Evolutionary conservation across 2,329 filamentous ascomycete species (phyloP), one percentile per base, ranked within the genome.

Genomic region (Colletotrichum tropicale): DNA sequence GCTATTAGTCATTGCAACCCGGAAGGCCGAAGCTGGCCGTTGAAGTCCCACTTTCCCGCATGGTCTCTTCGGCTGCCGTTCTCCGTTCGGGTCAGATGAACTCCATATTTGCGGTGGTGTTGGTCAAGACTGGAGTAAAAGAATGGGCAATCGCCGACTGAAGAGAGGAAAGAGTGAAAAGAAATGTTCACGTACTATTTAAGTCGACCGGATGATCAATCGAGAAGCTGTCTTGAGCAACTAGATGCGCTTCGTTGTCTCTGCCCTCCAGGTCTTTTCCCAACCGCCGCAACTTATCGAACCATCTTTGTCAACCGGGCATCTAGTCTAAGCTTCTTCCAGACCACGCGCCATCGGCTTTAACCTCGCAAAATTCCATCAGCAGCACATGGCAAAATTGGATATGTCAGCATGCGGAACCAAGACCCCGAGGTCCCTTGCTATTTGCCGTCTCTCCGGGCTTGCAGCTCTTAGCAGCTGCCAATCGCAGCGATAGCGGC

Each of bases 351-450:
- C 43, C 30, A 6, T 67, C 65, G 65, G 65, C 65, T 48, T 56
- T 30, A 43, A n/a, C 26, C 13, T 30, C 64, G 28, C 32, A 21
- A 62, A 70, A 36, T 71, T 69, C 68, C 52, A 65, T 60, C 15
- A 26, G 28, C 36, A 55, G 30, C 30, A 52, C 24, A 73, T 72
- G 26, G 24, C 60, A 69, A 21, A 60, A 60, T 5, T 43, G 32
- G 70, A 75, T 75, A 75, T 75, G 73, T 75, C 73, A 73, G 73
- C 73, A 75, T 65, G 64, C 73, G 73, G 70, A 75, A 68, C 69
- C 70, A 43, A 68, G 64, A 68, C 73, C 38, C 73, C 69, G 73
- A 67, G 52, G n/a, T 34, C 18, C 26, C 69, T 36, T 48, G n/a
- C 10, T 64, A 38, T 13, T 38, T 69, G 56, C 38, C 36, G 55